Percentiles rank a stretch among this genome's conserved stretches.
These are phyloP conservation scores for Draba incana DNA, from an alignment of 345 rosid genomes.

Conservation along the genomic window DNA sequence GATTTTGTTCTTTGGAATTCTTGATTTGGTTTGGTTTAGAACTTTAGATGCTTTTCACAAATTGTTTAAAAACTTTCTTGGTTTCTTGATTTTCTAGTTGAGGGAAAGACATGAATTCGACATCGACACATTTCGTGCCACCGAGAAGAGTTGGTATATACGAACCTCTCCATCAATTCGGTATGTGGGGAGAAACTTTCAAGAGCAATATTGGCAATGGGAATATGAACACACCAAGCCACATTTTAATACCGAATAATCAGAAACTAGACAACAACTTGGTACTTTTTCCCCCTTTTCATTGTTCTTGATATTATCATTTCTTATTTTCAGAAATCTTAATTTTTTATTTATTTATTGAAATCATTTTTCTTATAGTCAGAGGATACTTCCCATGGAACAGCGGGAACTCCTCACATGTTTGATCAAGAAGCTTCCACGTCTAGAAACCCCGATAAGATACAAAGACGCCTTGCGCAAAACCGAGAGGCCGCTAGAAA, in stretches of 20 bases:
- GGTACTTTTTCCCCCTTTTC: slow-evolving; percentile 43
- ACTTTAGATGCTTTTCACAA: background rate
- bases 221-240: slow-evolving; percentile 49
- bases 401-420: slow-evolving; percentile 57
- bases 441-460: slow-evolving; percentile 70
- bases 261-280: slow-evolving; percentile 64
- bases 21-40: slow-evolving; percentile 13
- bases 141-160: slow-evolving; percentile 73
- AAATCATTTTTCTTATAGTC: slow-evolving; percentile 55
- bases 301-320: background rate
- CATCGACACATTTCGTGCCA: slow-evolving; percentile 78
- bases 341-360: slow-evolving; percentile 2
- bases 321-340: slow-evolving; percentile 7
- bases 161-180: slow-evolving; percentile 72
- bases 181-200: slow-evolving; percentile 86
- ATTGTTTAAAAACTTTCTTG: slow-evolving; percentile 14
- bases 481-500: slow-evolving; percentile 99
- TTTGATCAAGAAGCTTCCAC: slow-evolving; percentile 77
- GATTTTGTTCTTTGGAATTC: background rate
- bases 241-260: slow-evolving; percentile 55
- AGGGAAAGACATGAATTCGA: slow-evolving; percentile 61
- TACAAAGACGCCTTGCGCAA: slow-evolving; percentile 94
- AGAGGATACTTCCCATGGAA: slow-evolving; percentile 81
- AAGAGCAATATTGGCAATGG: slow-evolving; percentile 48
- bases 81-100: slow-evolving; percentile 13